These are phyloP conservation scores for Tolypocladium endophyticum DNA, from an alignment of 2,329 filamentous ascomycete species.

Conservation along the genomic window DNA sequence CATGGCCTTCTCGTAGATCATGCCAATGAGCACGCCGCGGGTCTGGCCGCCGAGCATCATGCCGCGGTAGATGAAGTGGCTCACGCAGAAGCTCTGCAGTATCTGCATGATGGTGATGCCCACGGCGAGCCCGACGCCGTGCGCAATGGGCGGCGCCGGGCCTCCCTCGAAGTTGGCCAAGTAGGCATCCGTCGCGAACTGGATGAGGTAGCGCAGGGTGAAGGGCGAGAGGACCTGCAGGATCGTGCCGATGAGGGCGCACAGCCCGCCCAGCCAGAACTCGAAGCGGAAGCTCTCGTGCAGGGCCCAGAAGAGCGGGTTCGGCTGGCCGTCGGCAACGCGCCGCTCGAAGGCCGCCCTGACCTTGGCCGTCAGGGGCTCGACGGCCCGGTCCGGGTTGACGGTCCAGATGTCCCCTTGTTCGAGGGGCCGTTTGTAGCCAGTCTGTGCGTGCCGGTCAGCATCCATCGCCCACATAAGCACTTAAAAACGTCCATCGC, in stretches of 20 bases:
- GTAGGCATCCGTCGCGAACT: slow-evolving; percentile 74
- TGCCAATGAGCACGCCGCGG: slow-evolving; percentile 69
- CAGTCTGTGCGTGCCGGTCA: slow-evolving; percentile 38
- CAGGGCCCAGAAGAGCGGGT: slow-evolving; percentile 68
- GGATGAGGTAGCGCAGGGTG: slow-evolving; percentile 74
- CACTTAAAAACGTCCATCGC: neutral
- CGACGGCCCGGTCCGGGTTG: slow-evolving; percentile 68
- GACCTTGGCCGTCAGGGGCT: slow-evolving; percentile 56
- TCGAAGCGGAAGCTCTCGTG: slow-evolving; percentile 80
- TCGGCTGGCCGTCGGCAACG: slow-evolving; percentile 55
- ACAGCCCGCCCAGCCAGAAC: slow-evolving; percentile 75
- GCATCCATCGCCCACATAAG: neutral
- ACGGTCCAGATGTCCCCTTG: slow-evolving; percentile 80
- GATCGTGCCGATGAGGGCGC: slow-evolving; percentile 61
- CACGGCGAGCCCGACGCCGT: slow-evolving; percentile 72
- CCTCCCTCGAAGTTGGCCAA: slow-evolving; percentile 39
- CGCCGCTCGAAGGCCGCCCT: slow-evolving; percentile 59
- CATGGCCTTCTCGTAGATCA: slow-evolving; percentile 91
- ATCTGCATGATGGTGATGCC: slow-evolving; percentile 82
- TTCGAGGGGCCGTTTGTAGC: slow-evolving; percentile 77
- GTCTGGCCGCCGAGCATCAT: slow-evolving; percentile 85
- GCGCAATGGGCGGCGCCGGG: slow-evolving; percentile 57
- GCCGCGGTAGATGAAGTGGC: slow-evolving; percentile 86
- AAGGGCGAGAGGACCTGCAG: slow-evolving; percentile 79
- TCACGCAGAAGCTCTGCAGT: slow-evolving; percentile 67